phyloP scores from a whole-genome alignment of 306 rosid species.

The Pterocarpus santalinus region DNA sequence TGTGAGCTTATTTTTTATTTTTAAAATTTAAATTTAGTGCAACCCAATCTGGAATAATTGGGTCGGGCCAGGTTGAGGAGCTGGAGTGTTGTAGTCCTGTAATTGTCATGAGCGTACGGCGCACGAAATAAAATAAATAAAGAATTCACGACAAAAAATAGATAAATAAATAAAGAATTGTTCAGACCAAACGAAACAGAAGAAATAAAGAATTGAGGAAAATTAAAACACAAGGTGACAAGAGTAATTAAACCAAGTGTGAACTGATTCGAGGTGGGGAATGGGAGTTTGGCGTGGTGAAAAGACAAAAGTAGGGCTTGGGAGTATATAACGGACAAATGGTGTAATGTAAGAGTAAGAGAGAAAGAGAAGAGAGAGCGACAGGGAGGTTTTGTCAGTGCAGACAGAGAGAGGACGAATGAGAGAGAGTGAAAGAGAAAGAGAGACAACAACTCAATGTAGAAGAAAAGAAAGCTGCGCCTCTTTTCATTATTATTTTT shows the following conservation, averaged over 20 bases:
- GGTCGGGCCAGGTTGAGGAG: background rate
- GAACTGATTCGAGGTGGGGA: background rate
- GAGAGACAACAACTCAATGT: slow-evolving; percentile 40
- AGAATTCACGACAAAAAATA: no score
- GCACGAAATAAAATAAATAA: background rate
- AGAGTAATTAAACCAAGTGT: background rate
- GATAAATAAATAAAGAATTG: background rate
- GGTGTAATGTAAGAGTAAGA: slow-evolving; percentile 24
- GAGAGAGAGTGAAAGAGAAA: slow-evolving; percentile 5
- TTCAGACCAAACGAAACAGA: no score
- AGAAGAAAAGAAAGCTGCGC: slow-evolving; percentile 53
- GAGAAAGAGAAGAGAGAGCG: slow-evolving; percentile 33
- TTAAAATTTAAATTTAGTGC: background rate
- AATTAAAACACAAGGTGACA: background rate
- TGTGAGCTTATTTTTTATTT: background rate
- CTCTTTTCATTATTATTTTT: slow-evolving; percentile 32
- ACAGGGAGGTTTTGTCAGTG: slow-evolving; percentile 55
- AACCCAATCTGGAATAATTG: background rate
- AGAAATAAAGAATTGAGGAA: background rate
- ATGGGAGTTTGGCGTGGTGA: background rate
- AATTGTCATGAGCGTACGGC: background rate
- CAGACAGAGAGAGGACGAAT: slow-evolving; percentile 30
- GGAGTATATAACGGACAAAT: slow-evolving; percentile 50
- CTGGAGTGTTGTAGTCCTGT: background rate
- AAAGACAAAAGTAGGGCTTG: slow-evolving; percentile 43